Evolutionary conservation across 495 filamentous ascomycete genomes (phyloP).

Genomic region (Stereocaulon alpinum): DNA sequence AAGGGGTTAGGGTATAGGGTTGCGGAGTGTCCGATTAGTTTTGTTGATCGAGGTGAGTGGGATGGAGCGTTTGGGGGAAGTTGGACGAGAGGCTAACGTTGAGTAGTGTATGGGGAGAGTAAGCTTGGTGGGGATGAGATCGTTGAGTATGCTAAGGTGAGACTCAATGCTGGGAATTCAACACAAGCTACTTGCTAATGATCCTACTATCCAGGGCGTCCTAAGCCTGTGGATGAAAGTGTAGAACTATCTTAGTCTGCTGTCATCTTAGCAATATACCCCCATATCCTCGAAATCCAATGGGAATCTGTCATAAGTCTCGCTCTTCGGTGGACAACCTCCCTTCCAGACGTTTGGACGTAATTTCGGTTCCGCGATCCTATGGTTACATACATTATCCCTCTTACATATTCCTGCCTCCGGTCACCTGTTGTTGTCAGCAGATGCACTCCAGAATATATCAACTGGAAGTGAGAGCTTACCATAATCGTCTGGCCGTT

Average conservation of each 20-base stretch:
- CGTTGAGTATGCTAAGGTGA: conserved; percentile 80
- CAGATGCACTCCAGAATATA: neutral
- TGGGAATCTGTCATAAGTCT: too few relatives aligned
- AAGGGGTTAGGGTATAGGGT: conserved; percentile 88
- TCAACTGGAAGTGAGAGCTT: neutral
- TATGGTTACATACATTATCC: neutral
- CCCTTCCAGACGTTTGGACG: neutral
- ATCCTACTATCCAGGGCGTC: conserved; percentile 44
- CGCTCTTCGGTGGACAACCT: neutral
- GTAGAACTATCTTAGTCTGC: conserved; percentile 24
- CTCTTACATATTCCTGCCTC: conserved; percentile 66
- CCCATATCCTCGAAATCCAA: neutral
- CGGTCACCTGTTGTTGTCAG: conserved; percentile 49
- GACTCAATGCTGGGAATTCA: neutral
- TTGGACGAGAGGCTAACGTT: neutral
- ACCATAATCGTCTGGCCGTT: conserved; percentile 64
- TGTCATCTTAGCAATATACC: conserved; percentile 7
- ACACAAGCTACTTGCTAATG: neutral
- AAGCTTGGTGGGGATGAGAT: conserved; percentile 95
- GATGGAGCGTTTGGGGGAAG: neutral
- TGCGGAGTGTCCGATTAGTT: conserved; percentile 87
- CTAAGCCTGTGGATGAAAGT: conserved; percentile 82
- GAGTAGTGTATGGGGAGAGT: conserved; percentile 75
- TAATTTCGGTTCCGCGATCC: neutral
- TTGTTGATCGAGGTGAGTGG: conserved; percentile 61